Base-by-base conservation (phyloP, 805 yeast genomes). In the Naumovozyma castellii region DNA sequence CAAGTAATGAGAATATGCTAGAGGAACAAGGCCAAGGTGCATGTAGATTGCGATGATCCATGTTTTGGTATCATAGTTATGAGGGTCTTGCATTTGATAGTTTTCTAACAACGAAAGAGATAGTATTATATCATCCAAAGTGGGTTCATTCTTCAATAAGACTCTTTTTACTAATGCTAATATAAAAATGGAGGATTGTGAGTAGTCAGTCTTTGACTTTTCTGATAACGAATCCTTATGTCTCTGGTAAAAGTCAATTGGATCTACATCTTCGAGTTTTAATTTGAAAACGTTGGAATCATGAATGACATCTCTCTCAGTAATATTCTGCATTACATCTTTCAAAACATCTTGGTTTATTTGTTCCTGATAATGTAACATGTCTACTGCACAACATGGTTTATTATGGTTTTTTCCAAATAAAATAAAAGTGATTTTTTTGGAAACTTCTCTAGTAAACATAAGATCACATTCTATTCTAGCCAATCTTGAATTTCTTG, bases 41-140 rank as follows among this genome's bases (percentile, higher is more conserved):
- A 73, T 66, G 57, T 82, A 84, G 2, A 85, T 54, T 22, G 75
- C 69, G 36, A 83, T 69, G 28, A 87, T 64, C 88, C 92, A 84
- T 6, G 84, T 59, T 39, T 78, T 69, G 16, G 84, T 63, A 49
- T 77, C 79, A 54, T 78, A 84, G 53, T 88, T 88, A 45, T 79
- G 76, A n/a, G 72, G 71, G 54, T 87, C 95, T 6, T 62, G 54
- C 6, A 49, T 35, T 10, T 72, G 62, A 2, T 79, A 74, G 14
- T 67, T 57, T 51, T 83, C 86, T n/a, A 88, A 61, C 3, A 82
- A 57, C 1, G 73, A 50, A 8, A 80, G 64, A 5, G 75, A 65
- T 19, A 67, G 66, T 5, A 71, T 40, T 1, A 64, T 48, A 16
- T 60, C 60, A 6, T 45, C 45, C 3, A 50, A 32, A 3, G 53